These are phyloP conservation scores for Lactarius pseudohatsudake DNA, from an alignment of 768 basidiomycete species.

Conservation along the genomic window DNA sequence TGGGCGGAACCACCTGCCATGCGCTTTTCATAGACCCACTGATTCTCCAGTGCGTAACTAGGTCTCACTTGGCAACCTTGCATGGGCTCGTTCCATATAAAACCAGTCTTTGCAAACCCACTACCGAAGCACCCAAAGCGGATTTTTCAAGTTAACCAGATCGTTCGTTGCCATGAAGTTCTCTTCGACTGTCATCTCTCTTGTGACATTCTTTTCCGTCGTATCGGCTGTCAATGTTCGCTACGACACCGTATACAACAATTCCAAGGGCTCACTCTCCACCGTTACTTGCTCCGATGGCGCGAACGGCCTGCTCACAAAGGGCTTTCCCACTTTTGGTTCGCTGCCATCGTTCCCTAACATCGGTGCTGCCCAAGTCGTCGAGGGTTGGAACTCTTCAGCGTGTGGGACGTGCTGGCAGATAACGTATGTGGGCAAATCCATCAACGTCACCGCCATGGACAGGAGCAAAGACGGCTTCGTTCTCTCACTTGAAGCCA, in stretches of 20 bases:
- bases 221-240: constrained; percentile 26
- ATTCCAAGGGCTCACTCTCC: constrained; percentile 29
- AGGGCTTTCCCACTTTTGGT: constrained; percentile 38
- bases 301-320: constrained; percentile 34
- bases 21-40: not conserved
- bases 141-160: not conserved
- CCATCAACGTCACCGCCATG: constrained; percentile 36
- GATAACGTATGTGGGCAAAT: constrained; percentile 33
- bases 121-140: not conserved
- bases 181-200: constrained; percentile 27
- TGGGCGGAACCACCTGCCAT: not conserved
- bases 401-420: constrained; percentile 40
- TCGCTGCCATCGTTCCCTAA: constrained; percentile 37
- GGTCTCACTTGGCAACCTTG: not conserved
- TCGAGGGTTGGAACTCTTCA: constrained; percentile 35
- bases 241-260: constrained; percentile 38
- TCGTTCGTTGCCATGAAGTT: constrained; percentile 35
- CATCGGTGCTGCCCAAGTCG: constrained; percentile 37
- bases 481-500: constrained; percentile 38
- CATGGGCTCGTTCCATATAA: not conserved
- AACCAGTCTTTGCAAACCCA: not conserved
- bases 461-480: constrained; percentile 33
- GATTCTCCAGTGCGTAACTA: constrained; percentile 11
- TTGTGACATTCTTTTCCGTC: constrained; percentile 25
- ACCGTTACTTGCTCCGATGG: constrained; percentile 39